These are phyloP conservation scores for Sclerotinia minor DNA, from an alignment of 2,329 filamentous ascomycete genomes.

Conservation along the genomic window DNA sequence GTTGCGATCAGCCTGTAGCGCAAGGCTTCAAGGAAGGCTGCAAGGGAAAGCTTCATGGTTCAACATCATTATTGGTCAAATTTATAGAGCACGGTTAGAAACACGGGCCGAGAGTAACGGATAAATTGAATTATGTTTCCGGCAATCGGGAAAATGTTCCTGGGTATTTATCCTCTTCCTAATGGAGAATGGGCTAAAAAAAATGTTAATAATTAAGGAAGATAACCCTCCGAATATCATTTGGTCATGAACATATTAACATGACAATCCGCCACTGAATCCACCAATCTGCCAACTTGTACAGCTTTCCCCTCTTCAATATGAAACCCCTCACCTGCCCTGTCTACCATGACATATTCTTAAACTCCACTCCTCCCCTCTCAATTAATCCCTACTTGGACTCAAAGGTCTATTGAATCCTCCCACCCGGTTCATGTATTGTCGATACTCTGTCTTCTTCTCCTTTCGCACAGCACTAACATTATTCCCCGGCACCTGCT, in stretches of 20 bases:
- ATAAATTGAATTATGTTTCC: constrained; percentile 16
- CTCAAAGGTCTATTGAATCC: constrained; percentile 80
- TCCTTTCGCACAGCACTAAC: constrained; percentile 81
- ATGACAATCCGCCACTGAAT: neutral
- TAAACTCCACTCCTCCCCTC: neutral
- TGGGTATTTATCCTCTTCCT: constrained; percentile 10
- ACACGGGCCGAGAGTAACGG: constrained; percentile 21
- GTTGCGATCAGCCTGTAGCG: constrained; percentile 34
- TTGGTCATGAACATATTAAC: neutral
- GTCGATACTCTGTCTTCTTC: constrained; percentile 91
- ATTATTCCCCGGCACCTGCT: constrained; percentile 85
- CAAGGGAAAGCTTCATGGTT: constrained; percentile 21
- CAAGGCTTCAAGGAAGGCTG: constrained; percentile 39
- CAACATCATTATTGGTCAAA: constrained; percentile 7
- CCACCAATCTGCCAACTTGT: neutral
- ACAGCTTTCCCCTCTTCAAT: neutral
- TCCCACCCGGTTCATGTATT: constrained; percentile 90
- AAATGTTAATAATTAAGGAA: neutral
- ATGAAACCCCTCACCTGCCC: neutral
- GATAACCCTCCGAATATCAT: neutral
- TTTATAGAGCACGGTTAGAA: constrained; percentile 4
- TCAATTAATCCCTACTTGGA: constrained; percentile 45
- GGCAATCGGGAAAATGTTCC: constrained; percentile 15
- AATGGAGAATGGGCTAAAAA: constrained; percentile 2
- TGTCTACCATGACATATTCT: neutral